phyloP scores from a whole-genome alignment of 768 basidiomycete species.

The Boletales sp. region DNA sequence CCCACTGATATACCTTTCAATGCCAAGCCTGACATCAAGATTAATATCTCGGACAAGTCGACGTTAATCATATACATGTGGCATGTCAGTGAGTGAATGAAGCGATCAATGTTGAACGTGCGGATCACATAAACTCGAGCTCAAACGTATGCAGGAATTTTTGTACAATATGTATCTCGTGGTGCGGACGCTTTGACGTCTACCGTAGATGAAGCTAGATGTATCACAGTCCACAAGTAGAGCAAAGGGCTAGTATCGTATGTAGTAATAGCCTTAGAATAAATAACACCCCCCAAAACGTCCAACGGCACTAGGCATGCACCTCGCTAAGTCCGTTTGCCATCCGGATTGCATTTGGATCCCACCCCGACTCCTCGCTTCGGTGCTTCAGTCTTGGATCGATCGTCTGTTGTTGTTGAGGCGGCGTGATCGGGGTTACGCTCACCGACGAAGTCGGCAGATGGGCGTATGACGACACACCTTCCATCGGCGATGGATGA shows the following conservation, averaged over 20 bases:
- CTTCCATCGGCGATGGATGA: conserved; percentile 33
- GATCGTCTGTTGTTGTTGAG: conserved; percentile 18
- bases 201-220: no score
- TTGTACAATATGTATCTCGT: no score
- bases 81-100: no score
- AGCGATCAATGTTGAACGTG: no score
- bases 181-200: no score
- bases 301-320: conserved; percentile 5
- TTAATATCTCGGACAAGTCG: no score
- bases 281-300: not conserved
- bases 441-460: conserved; percentile 23
- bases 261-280: conserved; percentile 20
- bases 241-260: not conserved
- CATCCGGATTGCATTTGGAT: conserved; percentile 17
- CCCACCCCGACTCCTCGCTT: conserved; percentile 27
- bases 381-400: conserved; percentile 31
- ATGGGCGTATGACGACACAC: conserved; percentile 25
- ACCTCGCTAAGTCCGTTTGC: conserved; percentile 17
- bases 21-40: no score
- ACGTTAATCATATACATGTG: no score
- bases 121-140: no score
- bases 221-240: not conserved
- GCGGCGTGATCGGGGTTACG: conserved; percentile 31
- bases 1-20: no score
- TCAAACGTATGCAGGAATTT: no score